Percentiles rank a stretch among this genome's conserved stretches.
Evolutionary conservation across 345 rosid species (phyloP).

Genomic region (Syzygium aqueum): DNA sequence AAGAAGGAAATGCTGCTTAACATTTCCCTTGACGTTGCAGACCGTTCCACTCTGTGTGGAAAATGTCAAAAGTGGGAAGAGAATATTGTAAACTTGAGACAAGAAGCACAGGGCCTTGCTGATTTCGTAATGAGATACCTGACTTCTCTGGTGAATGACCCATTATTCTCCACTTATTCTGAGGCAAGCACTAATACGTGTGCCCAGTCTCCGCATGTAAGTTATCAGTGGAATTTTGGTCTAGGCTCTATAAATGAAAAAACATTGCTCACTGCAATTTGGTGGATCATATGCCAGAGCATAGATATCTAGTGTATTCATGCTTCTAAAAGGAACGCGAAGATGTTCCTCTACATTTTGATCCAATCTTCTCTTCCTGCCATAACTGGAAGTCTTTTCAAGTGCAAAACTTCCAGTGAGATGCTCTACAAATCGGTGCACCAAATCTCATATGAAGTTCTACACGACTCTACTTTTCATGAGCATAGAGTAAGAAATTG

Average conservation of each 20-base stretch:
- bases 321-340: constrained; percentile 48
- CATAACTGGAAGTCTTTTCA: constrained; percentile 12
- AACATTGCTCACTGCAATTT: constrained; percentile 56
- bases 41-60: constrained; percentile 9
- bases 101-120: constrained; percentile 70
- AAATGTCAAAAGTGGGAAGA: constrained; percentile 34
- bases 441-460: constrained; percentile 56
- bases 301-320: constrained; percentile 71
- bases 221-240: constrained; percentile 37
- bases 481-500: constrained; percentile 58
- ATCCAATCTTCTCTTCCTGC: constrained; percentile 38
- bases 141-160: constrained; percentile 19
- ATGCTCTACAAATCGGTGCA: constrained; percentile 26
- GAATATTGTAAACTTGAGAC: constrained; percentile 30
- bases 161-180: constrained; percentile 11
- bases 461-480: constrained; percentile 46
- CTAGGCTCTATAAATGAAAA: constrained; percentile 44
- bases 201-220: constrained; percentile 16
- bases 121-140: constrained; percentile 44
- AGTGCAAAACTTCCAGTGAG: constrained; percentile 13
- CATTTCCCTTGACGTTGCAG: constrained; percentile 30
- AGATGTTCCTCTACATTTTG: constrained; percentile 53
- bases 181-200: constrained; percentile 2
- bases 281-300: constrained; percentile 70
- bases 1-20: constrained; percentile 23